Evolutionary conservation across 352 stramenopile genomes (phyloP), one percentile per base, ranked within the genome.

Genomic region (Pythium sukuiense): DNA sequence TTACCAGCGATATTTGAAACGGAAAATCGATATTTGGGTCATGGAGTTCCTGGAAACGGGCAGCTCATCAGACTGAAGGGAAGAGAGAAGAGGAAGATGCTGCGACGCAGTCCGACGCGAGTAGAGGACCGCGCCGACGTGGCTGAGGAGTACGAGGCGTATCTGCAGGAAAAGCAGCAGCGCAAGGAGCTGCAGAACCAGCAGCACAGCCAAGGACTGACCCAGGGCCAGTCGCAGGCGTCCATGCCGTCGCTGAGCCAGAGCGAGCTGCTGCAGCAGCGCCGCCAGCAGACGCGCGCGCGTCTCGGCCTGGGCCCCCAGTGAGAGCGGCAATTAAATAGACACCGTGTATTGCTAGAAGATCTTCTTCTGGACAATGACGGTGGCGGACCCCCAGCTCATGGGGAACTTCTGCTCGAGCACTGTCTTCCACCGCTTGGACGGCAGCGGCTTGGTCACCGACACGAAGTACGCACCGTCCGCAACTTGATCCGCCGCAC

Each of bases 41-140:
- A 6, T 24, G 16, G 39, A 53, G 45, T 20, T 53, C 6, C 11
- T 26, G n/a, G n/a, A 50, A 50, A 27, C 43, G n/a, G 20, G 18
- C 11, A 46, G 35, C 16, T 11, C 32, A 37, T 37, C 12, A 43
- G 35, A 43, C 6, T 0, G 3, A 43, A 16, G 16, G 5, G 9
- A 57, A 48, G 30, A 0, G 37, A 20, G 45, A 63, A 48, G 27
- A 26, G 27, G 26, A 60, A 58, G n/a, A 87, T 87, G 79, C 76
- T 87, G 65, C 76, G 79, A n/a, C 61, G 79, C 12, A 81, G 80
- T 55, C 77, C 83, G 30, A 88, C 83, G 49, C 80, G 81, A 20
- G 79, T 92, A 54, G 81, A 92, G 55, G 79, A 89, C 56, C 79
- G 77, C 54, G 77, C 82, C 8, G 80, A 90, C 61, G 80, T 90